Evolutionary conservation across 2,329 filamentous ascomycete species (phyloP), one percentile per base, ranked within the genome.

Genomic region (Cercospora canescens): DNA sequence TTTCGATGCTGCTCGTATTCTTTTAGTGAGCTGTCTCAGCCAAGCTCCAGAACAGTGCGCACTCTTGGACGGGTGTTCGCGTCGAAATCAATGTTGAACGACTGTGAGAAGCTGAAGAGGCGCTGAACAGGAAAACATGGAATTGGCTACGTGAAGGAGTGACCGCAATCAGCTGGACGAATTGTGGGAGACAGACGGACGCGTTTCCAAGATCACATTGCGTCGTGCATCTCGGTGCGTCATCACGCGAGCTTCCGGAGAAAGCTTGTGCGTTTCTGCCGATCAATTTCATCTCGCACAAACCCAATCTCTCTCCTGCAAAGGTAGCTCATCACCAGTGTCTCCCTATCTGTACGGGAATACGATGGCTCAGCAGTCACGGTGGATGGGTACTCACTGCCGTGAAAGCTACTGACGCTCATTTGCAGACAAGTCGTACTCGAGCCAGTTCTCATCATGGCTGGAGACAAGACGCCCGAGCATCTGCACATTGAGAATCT

Each of bases 401-500:
- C 21, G 28, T n/a, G 24, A 12, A 37, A 21, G 26, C 28, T 55
- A 64, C 63, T 66, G 55, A 66, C 63, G n/a, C 11, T 28, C n/a
- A 58, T 18, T 2, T 24, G 48, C 56, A 68, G 58, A 56, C 34
- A 41, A 28, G 30, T 26, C 26, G 24, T 50, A 50, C 30, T 21
- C n/a, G 55, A 28, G 50, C 7, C 41, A 26, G 30, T 18, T 35
- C 14, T 39, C 52, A 65, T 28, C 39, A 74, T 73, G 69, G 37
- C 70, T 37, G 28, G 68, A 58, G 66, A 70, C 58, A 77, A 76
- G 77, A 79, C 74, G 61, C 75, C 72, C 69, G 80, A 72, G 79
- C 76, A 82, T 48, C 70, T 75, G 39, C 81, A 84, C 70, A 79
- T 84, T 62, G 76, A 81, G 67, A 70, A 79, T 58, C 79, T 81